Conservation (phyloP, 208 protist species). For the Pavlovales sp. region DNA sequence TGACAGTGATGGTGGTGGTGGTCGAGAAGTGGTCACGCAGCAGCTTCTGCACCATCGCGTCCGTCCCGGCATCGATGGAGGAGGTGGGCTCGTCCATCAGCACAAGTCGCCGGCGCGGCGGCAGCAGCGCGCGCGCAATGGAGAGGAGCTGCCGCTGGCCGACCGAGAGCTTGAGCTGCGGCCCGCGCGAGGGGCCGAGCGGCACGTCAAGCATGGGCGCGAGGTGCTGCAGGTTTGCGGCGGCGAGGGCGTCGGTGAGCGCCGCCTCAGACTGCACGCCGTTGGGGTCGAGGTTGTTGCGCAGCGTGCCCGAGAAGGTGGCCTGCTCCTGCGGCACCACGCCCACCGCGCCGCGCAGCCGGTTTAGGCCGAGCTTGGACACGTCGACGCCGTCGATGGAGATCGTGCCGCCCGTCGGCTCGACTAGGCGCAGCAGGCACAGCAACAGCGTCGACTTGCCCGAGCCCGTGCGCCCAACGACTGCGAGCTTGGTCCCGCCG, state of each 20-base stretch:
- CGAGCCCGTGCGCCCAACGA: conserved; percentile 65
- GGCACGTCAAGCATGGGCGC: conserved; percentile 18
- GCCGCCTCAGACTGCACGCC: conserved; percentile 57
- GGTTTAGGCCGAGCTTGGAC: neutral
- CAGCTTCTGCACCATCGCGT: conserved; percentile 73
- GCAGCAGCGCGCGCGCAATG: conserved; percentile 86
- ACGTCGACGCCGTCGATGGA: conserved; percentile 46
- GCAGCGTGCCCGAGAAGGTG: conserved; percentile 55
- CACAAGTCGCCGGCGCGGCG: conserved; percentile 78
- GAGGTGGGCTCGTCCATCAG: conserved; percentile 83
- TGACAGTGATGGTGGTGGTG: conserved; percentile 87
- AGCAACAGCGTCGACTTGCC: conserved; percentile 62
- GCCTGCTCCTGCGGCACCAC: conserved; percentile 80
- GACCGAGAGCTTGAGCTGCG: conserved; percentile 75
- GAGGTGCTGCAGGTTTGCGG: conserved; percentile 50
- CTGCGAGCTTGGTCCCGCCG: conserved; percentile 68
- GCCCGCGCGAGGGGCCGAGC: neutral
- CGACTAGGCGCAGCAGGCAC: conserved; percentile 46
- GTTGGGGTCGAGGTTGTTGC: conserved; percentile 72
- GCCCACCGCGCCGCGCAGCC: conserved; percentile 30
- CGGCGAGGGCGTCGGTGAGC: conserved; percentile 61
- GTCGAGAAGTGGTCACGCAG: conserved; percentile 74
- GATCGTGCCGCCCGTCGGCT: conserved; percentile 35
- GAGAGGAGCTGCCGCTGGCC: conserved; percentile 92
- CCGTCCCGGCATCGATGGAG: conserved; percentile 57